A percentile compares a stretch with the other conserved stretches of the same genome.
phyloP scores from a whole-genome alignment of 2,329 filamentous ascomycete genomes.

The Fusarium sp. region DNA sequence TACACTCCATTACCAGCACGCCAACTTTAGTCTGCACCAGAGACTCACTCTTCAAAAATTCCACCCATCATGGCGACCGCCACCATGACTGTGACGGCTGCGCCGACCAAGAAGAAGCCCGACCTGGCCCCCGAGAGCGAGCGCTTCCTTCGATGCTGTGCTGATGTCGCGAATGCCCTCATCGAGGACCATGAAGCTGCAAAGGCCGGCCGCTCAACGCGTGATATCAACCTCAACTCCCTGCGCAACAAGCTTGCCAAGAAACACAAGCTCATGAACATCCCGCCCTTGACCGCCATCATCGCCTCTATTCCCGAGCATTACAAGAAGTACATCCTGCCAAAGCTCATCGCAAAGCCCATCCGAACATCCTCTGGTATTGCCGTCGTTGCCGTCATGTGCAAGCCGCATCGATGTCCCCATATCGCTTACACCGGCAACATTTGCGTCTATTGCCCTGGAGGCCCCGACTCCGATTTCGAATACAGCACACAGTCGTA shows the following conservation, averaged over 20 bases:
- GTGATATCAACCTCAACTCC: slow-evolving; percentile 92
- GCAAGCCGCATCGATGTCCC: slow-evolving; percentile 96
- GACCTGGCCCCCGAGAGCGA: slow-evolving; percentile 93
- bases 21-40: background rate
- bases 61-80: slow-evolving; percentile 54
- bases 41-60: too few relatives aligned
- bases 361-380: slow-evolving; percentile 97
- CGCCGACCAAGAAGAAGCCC: slow-evolving; percentile 75
- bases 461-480: slow-evolving; percentile 97
- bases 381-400: slow-evolving; percentile 98
- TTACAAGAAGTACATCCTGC: slow-evolving; percentile 99
- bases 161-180: slow-evolving; percentile 91
- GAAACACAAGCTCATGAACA: slow-evolving; percentile 88
- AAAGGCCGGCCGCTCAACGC: slow-evolving; percentile 77
- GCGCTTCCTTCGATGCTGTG: slow-evolving; percentile 91
- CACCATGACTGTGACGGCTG: slow-evolving; percentile 74
- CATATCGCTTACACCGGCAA: slow-evolving; percentile 99
- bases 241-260: slow-evolving; percentile 88
- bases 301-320: slow-evolving; percentile 99
- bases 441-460: slow-evolving; percentile 98
- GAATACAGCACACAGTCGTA: slow-evolving; percentile 99
- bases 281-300: slow-evolving; percentile 94
- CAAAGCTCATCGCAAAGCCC: slow-evolving; percentile 95
- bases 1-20: too few relatives aligned
- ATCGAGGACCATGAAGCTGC: slow-evolving; percentile 93